Percentiles rank a stretch among this genome's conserved stretches.
Conservation (phyloP, 2,329 filamentous ascomycete species). For the Penicillium sp. region DNA sequence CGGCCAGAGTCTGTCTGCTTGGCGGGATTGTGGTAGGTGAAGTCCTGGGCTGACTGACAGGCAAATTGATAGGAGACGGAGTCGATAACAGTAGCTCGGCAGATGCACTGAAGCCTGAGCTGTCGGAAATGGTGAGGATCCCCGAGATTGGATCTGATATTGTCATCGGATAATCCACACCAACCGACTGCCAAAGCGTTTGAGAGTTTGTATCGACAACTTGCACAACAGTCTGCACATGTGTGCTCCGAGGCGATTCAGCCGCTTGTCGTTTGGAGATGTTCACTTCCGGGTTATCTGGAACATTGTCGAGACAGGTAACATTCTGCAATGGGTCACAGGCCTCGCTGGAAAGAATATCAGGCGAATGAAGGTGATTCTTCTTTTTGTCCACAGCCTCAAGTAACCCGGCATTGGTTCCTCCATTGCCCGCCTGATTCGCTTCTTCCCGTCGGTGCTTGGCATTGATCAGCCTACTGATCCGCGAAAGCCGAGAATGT, state of each 20-base stretch:
- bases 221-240: slow-evolving; percentile 16
- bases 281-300: not conserved
- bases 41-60: slow-evolving; percentile 4
- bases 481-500: slow-evolving; percentile 17
- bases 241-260: slow-evolving; percentile 3
- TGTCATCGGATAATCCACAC: slow-evolving; percentile 12
- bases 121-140: slow-evolving; percentile 7
- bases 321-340: slow-evolving; percentile 11
- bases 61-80: slow-evolving; percentile 3
- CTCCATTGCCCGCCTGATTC: not conserved
- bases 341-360: slow-evolving; percentile 3
- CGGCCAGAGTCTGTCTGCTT: slow-evolving; percentile 4
- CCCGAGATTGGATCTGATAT: slow-evolving; percentile 11
- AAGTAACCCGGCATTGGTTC: slow-evolving; percentile 1
- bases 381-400: slow-evolving; percentile 1
- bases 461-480: slow-evolving; percentile 13
- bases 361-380: slow-evolving; percentile 4
- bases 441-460: slow-evolving; percentile 12
- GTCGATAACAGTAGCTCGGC: slow-evolving; percentile 1
- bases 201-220: slow-evolving; percentile 18
- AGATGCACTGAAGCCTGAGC: slow-evolving; percentile 1
- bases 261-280: slow-evolving; percentile 15
- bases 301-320: slow-evolving; percentile 4
- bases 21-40: slow-evolving; percentile 4
- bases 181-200: slow-evolving; percentile 11